Percentiles rank a stretch among this genome's conserved stretches.
These are phyloP conservation scores for Phytophthora vignae DNA, from an alignment of 352 stramenopile species.

Conservation along the genomic window DNA sequence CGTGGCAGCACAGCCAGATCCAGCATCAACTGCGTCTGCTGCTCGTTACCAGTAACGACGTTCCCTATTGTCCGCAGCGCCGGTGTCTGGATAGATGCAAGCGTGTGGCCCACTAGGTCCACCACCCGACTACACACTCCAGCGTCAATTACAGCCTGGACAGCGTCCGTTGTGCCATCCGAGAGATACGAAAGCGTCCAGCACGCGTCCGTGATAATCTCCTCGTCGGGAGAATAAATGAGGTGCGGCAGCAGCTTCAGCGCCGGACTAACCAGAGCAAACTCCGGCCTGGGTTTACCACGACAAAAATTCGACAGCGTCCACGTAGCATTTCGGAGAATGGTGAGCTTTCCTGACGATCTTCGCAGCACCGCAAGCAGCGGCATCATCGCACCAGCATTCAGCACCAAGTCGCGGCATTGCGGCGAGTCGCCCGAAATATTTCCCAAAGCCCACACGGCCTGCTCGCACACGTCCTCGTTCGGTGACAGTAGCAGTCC, in stretches of 20 bases:
- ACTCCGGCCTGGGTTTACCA: slow-evolving; percentile 93
- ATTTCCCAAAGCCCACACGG: slow-evolving; percentile 99
- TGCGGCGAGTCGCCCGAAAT: slow-evolving; percentile 98
- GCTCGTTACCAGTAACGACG: slow-evolving; percentile 97
- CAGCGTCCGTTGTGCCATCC: slow-evolving; percentile 97
- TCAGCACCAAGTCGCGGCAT: slow-evolving; percentile 96
- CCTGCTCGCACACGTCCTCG: slow-evolving; percentile 97
- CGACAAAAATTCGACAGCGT: slow-evolving; percentile 99
- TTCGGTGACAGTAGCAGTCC: slow-evolving; percentile 96
- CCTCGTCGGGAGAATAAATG: slow-evolving; percentile 96
- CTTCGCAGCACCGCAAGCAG: slow-evolving; percentile 95
- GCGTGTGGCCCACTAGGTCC: slow-evolving; percentile 95
- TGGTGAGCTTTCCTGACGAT: slow-evolving; percentile 91
- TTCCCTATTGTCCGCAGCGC: slow-evolving; percentile 97
- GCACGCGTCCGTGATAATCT: slow-evolving; percentile 99
- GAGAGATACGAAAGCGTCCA: slow-evolving; percentile 99
- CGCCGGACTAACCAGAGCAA: slow-evolving; percentile 94
- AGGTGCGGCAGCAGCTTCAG: slow-evolving; percentile 96
- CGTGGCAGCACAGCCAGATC: slow-evolving; percentile 60
- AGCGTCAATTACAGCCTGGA: slow-evolving; percentile 98
- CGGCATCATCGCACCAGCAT: slow-evolving; percentile 94
- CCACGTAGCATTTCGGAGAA: slow-evolving; percentile 99
- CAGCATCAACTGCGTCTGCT: slow-evolving; percentile 78
- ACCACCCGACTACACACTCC: slow-evolving; percentile 95
- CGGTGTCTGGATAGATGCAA: slow-evolving; percentile 95